Evolutionary conservation across 2,329 filamentous ascomycete species (phyloP), one percentile per base, ranked within the genome.

Genomic region (Talaromyces funiculosus): DNA sequence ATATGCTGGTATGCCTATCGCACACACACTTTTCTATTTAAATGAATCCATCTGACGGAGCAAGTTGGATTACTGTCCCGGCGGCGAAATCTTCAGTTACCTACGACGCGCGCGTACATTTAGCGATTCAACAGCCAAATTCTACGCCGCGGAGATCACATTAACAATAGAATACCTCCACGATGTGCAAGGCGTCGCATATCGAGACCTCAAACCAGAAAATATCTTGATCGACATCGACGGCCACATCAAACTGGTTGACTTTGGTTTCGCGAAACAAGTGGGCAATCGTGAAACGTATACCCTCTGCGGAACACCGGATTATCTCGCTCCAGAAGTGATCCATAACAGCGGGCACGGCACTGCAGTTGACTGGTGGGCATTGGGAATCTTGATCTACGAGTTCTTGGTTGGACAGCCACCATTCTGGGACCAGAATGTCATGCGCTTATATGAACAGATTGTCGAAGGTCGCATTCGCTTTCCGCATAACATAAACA

Each of bases 221-320:
- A 88, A 88, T 68, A 87, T 88, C 53, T 78, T 87, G 53, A 81
- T 87, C 47, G 85, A 87, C 65, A 82, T 82, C 18, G 82, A 87
- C 45, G 85, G 85, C 0, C 85, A 88, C 69, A 75, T 88, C 57
- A 87, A 86, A 72, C 77, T 87, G 47, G 85, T 87, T 9, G 85
- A 88, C 69, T 88, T 88, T 73, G 85, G 85, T 2, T 87, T 88
- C 67, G 85, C 85, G 22, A 88, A 88, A 76, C 84, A 86, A 69
- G 80, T 87, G 40, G 81, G 68, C 54, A 71, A 74, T 47, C 73
- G 70, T 38, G 84, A 86, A 70, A 88, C 85, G 33, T 87, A 87
- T 68, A 88, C 85, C 4, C 77, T 87, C 35, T 87, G 85, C 67
- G 85, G 85, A 40, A 88, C 85, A 9, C 85, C 85, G 38, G 85